Base-by-base conservation (phyloP, 495 filamentous ascomycete species). In the Hyaloscypha variabilis region DNA sequence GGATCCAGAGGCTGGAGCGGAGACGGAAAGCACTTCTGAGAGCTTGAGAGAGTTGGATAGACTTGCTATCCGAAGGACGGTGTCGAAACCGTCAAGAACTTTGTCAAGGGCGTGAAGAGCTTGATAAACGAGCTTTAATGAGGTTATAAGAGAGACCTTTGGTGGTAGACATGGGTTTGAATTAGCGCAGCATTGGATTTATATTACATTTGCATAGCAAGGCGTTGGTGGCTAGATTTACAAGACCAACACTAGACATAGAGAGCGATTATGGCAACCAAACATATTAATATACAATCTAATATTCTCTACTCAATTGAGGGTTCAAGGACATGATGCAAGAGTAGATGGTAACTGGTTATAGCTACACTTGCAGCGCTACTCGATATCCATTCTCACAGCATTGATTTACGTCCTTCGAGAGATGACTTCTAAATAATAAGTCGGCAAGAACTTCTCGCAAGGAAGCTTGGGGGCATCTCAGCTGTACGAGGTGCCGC, bases 1-100 rank as follows among this genome's bases (percentile, higher is more conserved):
- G 1, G 64, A 60, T 55, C 28, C 64, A 8, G 57, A 66, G 58
- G 42, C 72, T 6, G 55, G 19, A 24, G 29, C 25, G 8, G 55
- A 34, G 6, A 13, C 31, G 21, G 58, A 46, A 8, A 60, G 58
- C 49, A 26, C 26, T 26, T 11, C 8, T 25, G 23, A 14, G 21
- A 42, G 31, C 24, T 60, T 60, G 58, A 49, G 23, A 24, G 58
- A 60, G 39, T 30, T 58, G 55, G 51, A 54, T 54, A 54, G 51
- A 54, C 51, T 54, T 29, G 51, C 51, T 0, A 54, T 54, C 26
- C 21, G 51, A 25, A 54, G 21, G 17, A 54, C 51, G 24, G 51
- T 54, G 5, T 54, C 51, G 17, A 5, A 23, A 25, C 21, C 26
- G 21, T 54, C 51, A 17, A 25, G 51, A 24, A 29, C 51, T 23